phyloP scores from a whole-genome alignment of 306 rosid species.

The Begonia fuchsioides region DNA sequence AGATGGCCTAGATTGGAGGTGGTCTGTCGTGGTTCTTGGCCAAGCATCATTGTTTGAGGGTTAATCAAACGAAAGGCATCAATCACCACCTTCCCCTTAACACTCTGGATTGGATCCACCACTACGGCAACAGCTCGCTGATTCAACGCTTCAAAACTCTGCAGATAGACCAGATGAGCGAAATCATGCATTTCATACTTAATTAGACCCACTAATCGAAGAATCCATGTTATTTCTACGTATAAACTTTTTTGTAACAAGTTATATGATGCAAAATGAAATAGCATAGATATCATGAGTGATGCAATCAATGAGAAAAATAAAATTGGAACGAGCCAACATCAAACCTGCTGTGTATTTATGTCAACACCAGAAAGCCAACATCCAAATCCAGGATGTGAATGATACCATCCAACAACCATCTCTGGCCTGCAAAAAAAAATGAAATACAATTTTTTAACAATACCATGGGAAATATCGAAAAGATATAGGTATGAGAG shows the following conservation, averaged over 20 bases:
- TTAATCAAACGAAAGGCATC: conserved; percentile 92
- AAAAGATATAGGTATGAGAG: too few species aligned
- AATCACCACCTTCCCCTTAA: conserved; percentile 90
- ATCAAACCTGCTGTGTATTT: conserved; percentile 84
- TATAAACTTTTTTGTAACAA: neutral
- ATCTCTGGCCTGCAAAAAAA: conserved; percentile 70
- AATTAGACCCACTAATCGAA: neutral
- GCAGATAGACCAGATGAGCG: conserved; percentile 3
- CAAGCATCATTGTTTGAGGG: conserved; percentile 94
- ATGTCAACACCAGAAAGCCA: conserved; percentile 99
- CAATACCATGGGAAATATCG: too few species aligned
- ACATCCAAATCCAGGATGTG: conserved; percentile 98
- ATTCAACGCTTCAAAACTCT: conserved; percentile 95
- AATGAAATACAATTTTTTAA: neutral
- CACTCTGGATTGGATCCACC: conserved; percentile 94
- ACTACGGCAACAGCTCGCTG: conserved; percentile 96
- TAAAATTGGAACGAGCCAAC: neutral
- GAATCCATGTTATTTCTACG: neutral
- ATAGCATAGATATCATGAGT: too few species aligned
- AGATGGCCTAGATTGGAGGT: conserved; percentile 93
- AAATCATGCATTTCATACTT: neutral
- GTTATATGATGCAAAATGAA: neutral
- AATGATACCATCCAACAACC: conserved; percentile 99
- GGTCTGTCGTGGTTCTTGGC: conserved; percentile 91
- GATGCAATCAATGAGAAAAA: conserved; percentile 4